Percentiles rank a stretch among this genome's conserved stretches.
Conservation (phyloP, 179 eudicot species). For the Beta lomatogona region DNA sequence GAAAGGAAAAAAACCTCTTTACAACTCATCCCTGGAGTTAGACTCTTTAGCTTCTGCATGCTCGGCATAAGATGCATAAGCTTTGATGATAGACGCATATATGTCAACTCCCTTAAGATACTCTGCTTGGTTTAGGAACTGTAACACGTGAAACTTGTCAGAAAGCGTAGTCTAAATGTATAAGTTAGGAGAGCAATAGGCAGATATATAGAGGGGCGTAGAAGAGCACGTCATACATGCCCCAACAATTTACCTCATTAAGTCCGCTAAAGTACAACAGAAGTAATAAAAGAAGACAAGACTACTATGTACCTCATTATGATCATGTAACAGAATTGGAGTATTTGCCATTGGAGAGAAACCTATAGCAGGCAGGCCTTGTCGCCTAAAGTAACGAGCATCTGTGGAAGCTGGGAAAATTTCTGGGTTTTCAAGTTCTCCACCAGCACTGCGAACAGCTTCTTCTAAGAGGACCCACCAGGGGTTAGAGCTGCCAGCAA, state of each 20-base stretch:
- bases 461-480: constrained; percentile 84
- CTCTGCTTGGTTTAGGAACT: constrained; percentile 72
- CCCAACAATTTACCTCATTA: background rate
- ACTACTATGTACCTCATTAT: constrained; percentile 68
- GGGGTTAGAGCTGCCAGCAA: constrained; percentile 69
- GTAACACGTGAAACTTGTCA: constrained; percentile 31
- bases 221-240: background rate
- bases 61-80: constrained; percentile 65
- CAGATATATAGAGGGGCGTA: background rate
- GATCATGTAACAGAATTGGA: constrained; percentile 90
- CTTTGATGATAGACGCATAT: constrained; percentile 73
- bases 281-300: constrained; percentile 18
- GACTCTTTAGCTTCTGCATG: constrained; percentile 35
- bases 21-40: constrained; percentile 71
- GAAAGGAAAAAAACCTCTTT: background rate
- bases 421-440: constrained; percentile 70
- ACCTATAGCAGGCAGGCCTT: constrained; percentile 84
- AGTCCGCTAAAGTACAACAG: background rate
- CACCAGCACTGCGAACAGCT: constrained; percentile 56
- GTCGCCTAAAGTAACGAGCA: constrained; percentile 68
- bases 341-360: constrained; percentile 97
- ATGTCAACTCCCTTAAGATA: constrained; percentile 72
- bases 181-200: background rate
- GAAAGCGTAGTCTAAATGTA: background rate
- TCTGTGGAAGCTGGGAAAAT: constrained; percentile 87